A percentile compares a stretch with the other conserved stretches of the same genome.
These are phyloP conservation scores for Lodderomyces beijingensis DNA, from an alignment of 1,139 yeast genomes.

Conservation along the genomic window DNA sequence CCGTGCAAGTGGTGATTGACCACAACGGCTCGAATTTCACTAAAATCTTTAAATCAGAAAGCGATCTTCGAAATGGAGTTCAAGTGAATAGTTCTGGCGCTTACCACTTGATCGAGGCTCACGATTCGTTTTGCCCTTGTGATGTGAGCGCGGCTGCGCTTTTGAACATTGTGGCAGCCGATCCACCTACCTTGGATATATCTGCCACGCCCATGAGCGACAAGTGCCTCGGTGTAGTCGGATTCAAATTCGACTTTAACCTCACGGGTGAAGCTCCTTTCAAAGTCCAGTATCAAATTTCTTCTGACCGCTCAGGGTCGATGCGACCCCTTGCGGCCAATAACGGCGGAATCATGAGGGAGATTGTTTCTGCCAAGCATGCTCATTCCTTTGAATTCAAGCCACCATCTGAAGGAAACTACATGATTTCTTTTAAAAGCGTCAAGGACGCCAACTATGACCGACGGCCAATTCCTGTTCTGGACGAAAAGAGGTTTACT, in stretches of 20 bases:
- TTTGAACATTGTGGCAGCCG: slow-evolving; percentile 23
- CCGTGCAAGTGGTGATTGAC: slow-evolving; percentile 40
- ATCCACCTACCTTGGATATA: slow-evolving; percentile 51
- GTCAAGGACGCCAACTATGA: slow-evolving; percentile 55
- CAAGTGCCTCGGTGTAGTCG: slow-evolving; percentile 89
- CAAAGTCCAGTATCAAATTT: slow-evolving; percentile 58
- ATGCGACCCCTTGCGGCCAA: slow-evolving; percentile 30
- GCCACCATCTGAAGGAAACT: slow-evolving; percentile 80
- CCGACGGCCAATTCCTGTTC: slow-evolving; percentile 25
- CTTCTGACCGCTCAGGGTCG: slow-evolving; percentile 36
- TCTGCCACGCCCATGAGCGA: slow-evolving; percentile 63
- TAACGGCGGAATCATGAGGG: slow-evolving; percentile 25
- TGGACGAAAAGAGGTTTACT: slow-evolving; percentile 34
- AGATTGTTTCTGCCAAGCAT: slow-evolving; percentile 18
- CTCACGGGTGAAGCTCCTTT: slow-evolving; percentile 83
- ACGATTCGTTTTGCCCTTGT: slow-evolving; percentile 65
- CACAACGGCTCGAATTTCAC: slow-evolving; percentile 25
- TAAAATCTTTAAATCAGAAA: slow-evolving; percentile 29
- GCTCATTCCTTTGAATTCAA: slow-evolving; percentile 54
- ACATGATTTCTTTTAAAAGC: slow-evolving; percentile 62
- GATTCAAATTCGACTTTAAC: slow-evolving; percentile 64
- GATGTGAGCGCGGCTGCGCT: slow-evolving; percentile 31
- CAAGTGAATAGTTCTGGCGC: slow-evolving; percentile 56
- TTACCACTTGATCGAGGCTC: slow-evolving; percentile 50
- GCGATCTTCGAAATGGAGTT: slow-evolving; percentile 31